Evolutionary conservation across 2,329 filamentous ascomycete species (phyloP), one percentile per base, ranked within the genome.

Genomic region (Aspergillus brunneoviolaceus): DNA sequence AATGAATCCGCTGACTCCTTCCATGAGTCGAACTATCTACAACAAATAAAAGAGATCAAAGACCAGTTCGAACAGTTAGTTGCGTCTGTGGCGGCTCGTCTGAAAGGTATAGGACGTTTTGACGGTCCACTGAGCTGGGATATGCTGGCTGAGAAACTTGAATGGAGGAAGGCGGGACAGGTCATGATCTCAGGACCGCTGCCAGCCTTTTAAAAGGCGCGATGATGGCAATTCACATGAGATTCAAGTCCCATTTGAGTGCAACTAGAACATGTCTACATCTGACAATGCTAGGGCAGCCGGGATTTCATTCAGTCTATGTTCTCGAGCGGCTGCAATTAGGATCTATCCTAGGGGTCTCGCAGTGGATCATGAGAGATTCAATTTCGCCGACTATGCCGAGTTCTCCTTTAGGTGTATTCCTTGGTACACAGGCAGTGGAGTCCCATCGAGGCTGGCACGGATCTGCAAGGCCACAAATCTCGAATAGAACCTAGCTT

Each of bases 71-170:
- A 88, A 58, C 82, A 83, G 49, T 80, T 89, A 51, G 69, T 92
- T 29, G 79, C 83, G 0, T 96, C 96, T 72, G 81, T 95, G 14
- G 83, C 83, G 2, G 86, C 88, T 53, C 92, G 90, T 0, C 72
- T 97, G 63, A 85, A 88, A 57, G 89, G 89, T 10, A 85, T 95
- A 10, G 88, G 91, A 53, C 84, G 92, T 67, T 89, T 88, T 35
- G 88, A 89, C 51, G 86, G 86, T 29, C 87, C 91, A 76, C 82
- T 69, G 70, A 84, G 88, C 71, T 94, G 92, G 89, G 91, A 95
- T 74, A 86, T 89, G 61, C 73, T 96, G 61, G 91, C 90, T 0
- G 91, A 96, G 74, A 90, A 89, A 79, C 75, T 96, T 49, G 89
- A 93, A 54, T 78, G 76, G 76, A 72, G 74, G 55, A 69, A 69